Conservation (phyloP, 2,329 filamentous ascomycete species). For the Xylariomycetidae sp. region DNA sequence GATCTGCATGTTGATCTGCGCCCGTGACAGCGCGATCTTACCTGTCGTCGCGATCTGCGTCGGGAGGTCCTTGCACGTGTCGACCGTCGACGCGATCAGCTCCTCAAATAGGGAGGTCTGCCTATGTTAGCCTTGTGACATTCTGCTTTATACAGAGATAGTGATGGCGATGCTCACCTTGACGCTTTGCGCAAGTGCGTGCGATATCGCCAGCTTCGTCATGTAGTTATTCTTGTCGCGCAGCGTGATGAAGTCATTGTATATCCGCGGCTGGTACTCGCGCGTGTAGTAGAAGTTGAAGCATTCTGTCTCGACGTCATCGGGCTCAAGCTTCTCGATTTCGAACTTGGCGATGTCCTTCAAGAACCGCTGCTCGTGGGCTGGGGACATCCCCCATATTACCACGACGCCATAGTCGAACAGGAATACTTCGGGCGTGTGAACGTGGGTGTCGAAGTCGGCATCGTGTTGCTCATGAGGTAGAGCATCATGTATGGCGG, state of each 20-base stretch:
- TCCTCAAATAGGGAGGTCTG: conserved; percentile 94
- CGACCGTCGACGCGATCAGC: conserved; percentile 86
- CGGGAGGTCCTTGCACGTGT: conserved; percentile 87
- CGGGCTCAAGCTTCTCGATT: conserved; percentile 76
- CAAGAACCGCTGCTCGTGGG: conserved; percentile 83
- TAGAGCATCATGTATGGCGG: conserved; percentile 30
- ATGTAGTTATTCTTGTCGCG: conserved; percentile 95
- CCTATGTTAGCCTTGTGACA: conserved; percentile 3
- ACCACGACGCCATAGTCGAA: conserved; percentile 98
- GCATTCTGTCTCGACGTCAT: conserved; percentile 87
- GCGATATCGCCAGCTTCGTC: conserved; percentile 94
- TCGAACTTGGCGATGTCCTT: conserved; percentile 95
- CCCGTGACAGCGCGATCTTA: conserved; percentile 79
- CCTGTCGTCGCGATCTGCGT: conserved; percentile 89
- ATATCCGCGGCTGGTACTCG: conserved; percentile 96
- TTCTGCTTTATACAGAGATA: background rate
- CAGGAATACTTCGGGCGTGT: conserved; percentile 90
- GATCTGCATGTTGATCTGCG: conserved; percentile 98
- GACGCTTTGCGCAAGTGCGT: conserved; percentile 90
- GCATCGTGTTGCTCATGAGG: conserved; percentile 38
- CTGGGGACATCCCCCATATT: conserved; percentile 94
- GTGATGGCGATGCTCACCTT: conserved; percentile 62
- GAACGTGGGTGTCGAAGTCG: conserved; percentile 81
- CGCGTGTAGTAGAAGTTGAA: conserved; percentile 99
- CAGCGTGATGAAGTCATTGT: conserved; percentile 97